Base-by-base conservation (phyloP, 331 rosid species). In the Rhamnella rubrinervis region DNA sequence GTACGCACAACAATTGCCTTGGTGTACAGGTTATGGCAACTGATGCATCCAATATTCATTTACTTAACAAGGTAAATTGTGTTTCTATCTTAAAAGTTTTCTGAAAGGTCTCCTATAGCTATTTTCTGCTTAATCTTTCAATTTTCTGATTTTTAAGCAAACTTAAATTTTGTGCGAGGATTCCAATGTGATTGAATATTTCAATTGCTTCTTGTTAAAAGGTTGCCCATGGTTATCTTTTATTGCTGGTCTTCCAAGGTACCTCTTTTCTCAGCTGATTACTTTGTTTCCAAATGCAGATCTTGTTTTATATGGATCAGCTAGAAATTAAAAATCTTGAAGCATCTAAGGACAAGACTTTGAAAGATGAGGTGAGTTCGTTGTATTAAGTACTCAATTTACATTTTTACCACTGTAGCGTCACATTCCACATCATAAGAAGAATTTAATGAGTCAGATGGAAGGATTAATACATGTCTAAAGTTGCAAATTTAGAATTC, bases 11-110 rank as follows among this genome's bases (percentile, higher is more conserved):
- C 76, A 86, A 79, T 66, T 82, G 82, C 75, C 85, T 93, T 59
- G 98, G 98, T 25, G 95, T 88, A 67, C 91, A 80, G 80, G 70
- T 88, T 75, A 47, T 91, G 88, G 98, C 98, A 50, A 83, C 92
- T 53, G 57, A 90, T 76, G 75, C 84, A 71, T 81, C 93, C 70
- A 93, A 88, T 75, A 72, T 76, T 78, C 93, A 85, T 70, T 81
- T 93, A 71, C 92, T 87, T 28, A 78, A 91, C 79, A 90, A 88
- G 93, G 96, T 90, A 71, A 49, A 50, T 60, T 81, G 49, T 55
- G 55, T 19, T 68, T 31, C 16, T 44, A 6, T 6, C 55, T 19
- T 59, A n/a, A 39, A 9, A 46, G 31, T 59, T 26, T 23, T 4
- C 9, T 15, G 66, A 38, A 49, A 59, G n/a, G 52, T 5, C 20